A percentile compares a stretch with the other conserved stretches of the same genome.
Conservation (phyloP, 371 early-diverging fungal species). For the Circinella umbellata region DNA sequence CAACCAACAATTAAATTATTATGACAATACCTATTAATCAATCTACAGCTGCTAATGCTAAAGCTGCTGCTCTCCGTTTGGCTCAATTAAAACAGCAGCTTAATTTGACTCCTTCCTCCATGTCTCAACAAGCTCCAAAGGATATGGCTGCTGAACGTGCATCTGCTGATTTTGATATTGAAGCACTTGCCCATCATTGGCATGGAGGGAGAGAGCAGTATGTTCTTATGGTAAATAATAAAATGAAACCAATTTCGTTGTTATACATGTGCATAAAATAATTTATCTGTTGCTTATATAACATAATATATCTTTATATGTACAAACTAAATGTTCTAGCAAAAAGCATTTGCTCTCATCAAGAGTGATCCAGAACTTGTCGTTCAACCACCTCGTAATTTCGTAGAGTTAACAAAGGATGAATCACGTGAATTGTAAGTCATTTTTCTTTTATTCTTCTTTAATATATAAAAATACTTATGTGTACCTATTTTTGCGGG, state of each 20-base stretch:
- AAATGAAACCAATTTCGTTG: not conserved
- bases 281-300: too few relatives aligned
- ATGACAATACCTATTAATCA: constrained; percentile 13
- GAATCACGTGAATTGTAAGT: constrained; percentile 64
- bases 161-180: constrained; percentile 57
- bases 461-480: not conserved
- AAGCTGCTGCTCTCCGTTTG: constrained; percentile 33
- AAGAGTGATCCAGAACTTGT: constrained; percentile 63
- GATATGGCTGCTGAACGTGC: constrained; percentile 58
- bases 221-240: constrained; percentile 37
- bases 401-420: constrained; percentile 55
- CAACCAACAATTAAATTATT: too few relatives aligned
- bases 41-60: constrained; percentile 23
- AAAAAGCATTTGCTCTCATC: constrained; percentile 54
- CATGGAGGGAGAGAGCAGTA: constrained; percentile 49
- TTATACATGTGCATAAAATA: too few relatives aligned
- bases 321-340: constrained; percentile 19
- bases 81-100: constrained; percentile 35
- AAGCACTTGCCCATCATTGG: constrained; percentile 51
- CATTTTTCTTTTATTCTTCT: constrained; percentile 7
- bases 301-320: too few relatives aligned
- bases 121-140: constrained; percentile 40
- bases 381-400: constrained; percentile 55
- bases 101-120: constrained; percentile 33
- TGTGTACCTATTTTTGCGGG: not conserved